These are phyloP conservation scores for Hypoxylon crocopeplum DNA, from an alignment of 495 filamentous ascomycete species.

Conservation along the genomic window DNA sequence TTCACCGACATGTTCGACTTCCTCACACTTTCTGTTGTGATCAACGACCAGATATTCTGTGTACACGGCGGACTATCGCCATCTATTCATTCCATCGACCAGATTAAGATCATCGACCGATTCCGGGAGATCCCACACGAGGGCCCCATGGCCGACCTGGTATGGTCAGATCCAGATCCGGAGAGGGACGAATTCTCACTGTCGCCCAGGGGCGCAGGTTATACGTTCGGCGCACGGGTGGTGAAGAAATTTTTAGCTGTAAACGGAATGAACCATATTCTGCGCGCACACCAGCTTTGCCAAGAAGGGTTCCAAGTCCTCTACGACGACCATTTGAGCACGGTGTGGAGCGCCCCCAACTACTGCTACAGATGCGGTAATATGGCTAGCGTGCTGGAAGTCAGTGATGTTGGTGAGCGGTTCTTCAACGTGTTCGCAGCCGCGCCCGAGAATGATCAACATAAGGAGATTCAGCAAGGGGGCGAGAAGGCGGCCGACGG, in stretches of 20 bases:
- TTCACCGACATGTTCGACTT: conserved; percentile 99
- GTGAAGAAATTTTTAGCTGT: conserved; percentile 97
- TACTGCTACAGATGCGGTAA: conserved; percentile 98
- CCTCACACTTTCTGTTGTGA: conserved; percentile 92
- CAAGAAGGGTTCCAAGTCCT: conserved; percentile 97
- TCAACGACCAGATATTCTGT: conserved; percentile 98
- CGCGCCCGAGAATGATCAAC: conserved; percentile 91
- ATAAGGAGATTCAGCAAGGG: conserved; percentile 79
- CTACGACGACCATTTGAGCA: conserved; percentile 91
- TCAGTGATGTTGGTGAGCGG: conserved; percentile 86
- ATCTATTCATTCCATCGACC: conserved; percentile 96
- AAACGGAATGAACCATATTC: conserved; percentile 94
- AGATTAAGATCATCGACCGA: conserved; percentile 99
- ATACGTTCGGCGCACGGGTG: conserved; percentile 96
- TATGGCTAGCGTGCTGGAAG: conserved; percentile 94
- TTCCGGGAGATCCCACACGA: conserved; percentile 98
- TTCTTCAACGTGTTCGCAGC: conserved; percentile 98
- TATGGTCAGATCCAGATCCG: conserved; percentile 96
- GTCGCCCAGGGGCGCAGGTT: conserved; percentile 91
- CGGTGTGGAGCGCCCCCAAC: conserved; percentile 97
- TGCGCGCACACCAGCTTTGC: conserved; percentile 95
- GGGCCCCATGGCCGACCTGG: conserved; percentile 98
- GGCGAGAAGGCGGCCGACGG: conserved; percentile 57
- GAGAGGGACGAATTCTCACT: conserved; percentile 96
- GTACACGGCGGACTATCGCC: conserved; percentile 95